A percentile compares a stretch with the other conserved stretches of the same genome.
phyloP scores from a whole-genome alignment of 1,139 yeast species.

The Pichia sp. region DNA sequence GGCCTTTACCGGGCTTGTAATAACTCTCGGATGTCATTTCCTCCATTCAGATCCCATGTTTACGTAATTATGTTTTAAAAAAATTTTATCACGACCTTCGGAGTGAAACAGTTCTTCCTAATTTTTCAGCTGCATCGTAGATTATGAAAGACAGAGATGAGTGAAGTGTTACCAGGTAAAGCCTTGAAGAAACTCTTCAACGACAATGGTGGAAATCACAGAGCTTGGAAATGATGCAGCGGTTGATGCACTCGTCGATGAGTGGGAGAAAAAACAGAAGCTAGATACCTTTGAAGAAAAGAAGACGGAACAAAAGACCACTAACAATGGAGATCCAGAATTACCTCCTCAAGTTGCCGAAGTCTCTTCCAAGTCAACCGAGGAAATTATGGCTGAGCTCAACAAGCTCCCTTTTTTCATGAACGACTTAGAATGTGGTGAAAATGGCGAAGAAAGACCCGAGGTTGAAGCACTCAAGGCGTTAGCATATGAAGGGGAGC shows the following conservation, averaged over 20 bases:
- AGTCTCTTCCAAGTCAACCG: slow-evolving; percentile 60
- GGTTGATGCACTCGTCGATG: slow-evolving; percentile 28
- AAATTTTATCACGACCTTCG: not conserved
- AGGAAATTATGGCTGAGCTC: slow-evolving; percentile 73
- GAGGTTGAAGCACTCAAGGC: slow-evolving; percentile 86
- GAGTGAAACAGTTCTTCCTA: not conserved
- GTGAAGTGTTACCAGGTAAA: not conserved
- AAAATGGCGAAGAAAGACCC: slow-evolving; percentile 69
- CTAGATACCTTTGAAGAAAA: not conserved
- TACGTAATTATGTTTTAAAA: not conserved
- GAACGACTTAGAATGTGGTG: slow-evolving; percentile 78
- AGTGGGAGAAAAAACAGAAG: slow-evolving; percentile 43
- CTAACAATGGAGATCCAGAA: slow-evolving; percentile 63
- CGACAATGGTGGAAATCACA: slow-evolving; percentile 28
- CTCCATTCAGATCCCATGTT: not conserved
- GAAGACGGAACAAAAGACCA: slow-evolving; percentile 38
- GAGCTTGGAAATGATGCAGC: slow-evolving; percentile 25
- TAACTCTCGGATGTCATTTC: too few relatives aligned
- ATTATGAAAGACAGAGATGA: too few relatives aligned
- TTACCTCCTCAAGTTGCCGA: slow-evolving; percentile 80
- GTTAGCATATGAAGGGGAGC: slow-evolving; percentile 93
- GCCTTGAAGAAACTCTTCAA: not conserved
- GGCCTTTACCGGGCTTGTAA: not conserved
- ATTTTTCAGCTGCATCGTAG: not conserved
- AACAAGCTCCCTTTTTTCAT: slow-evolving; percentile 90